Evolutionary conservation across 306 rosid species (phyloP).

Genomic region (Lagenaria siceraria): DNA sequence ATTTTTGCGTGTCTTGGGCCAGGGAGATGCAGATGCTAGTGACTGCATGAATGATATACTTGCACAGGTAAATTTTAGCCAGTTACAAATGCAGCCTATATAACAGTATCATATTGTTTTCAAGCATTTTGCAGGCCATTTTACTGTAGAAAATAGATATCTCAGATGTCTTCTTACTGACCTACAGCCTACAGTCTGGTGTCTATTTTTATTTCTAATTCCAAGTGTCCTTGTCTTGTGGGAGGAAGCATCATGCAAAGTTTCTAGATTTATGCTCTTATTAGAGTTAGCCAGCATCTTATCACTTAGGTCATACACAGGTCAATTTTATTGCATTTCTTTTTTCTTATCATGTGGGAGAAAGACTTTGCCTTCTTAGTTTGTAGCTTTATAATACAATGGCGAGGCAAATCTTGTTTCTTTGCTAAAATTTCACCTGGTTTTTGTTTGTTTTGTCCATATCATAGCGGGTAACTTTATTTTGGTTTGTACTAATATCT

Average conservation of each 20-base stretch:
- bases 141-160: not conserved
- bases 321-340: not conserved
- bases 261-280: not conserved
- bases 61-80: slow-evolving; percentile 67
- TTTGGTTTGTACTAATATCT: not conserved
- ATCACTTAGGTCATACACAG: not conserved
- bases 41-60: slow-evolving; percentile 96
- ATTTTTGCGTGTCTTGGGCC: slow-evolving; percentile 84
- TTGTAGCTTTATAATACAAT: not conserved
- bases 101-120: not conserved
- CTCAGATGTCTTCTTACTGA: not conserved
- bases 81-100: not conserved
- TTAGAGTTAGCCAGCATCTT: not conserved
- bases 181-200: not conserved
- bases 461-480: not conserved
- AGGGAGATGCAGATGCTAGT: slow-evolving; percentile 86
- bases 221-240: not conserved
- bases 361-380: not conserved
- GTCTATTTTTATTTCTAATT: not conserved
- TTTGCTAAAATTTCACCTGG: not conserved
- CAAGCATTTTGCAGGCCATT: not conserved
- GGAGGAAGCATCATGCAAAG: not conserved
- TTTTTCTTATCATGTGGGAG: not conserved
- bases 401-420: not conserved
- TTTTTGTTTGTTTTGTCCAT: not conserved